Evolutionary conservation across 2,329 filamentous ascomycete genomes (phyloP).

Genomic region (Xylariales sp.): DNA sequence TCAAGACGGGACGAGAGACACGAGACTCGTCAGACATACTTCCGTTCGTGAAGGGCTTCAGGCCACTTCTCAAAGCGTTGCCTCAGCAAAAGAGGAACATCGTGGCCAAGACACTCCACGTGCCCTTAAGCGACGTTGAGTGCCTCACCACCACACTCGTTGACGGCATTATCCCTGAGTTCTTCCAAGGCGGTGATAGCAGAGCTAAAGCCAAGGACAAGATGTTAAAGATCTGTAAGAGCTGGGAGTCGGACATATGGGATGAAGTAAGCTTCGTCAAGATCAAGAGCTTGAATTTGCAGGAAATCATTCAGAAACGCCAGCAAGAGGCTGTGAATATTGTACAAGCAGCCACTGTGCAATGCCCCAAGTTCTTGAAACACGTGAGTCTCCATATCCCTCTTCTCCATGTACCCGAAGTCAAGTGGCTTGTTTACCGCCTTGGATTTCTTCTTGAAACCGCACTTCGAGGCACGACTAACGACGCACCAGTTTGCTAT

Average conservation of each 20-base stretch:
- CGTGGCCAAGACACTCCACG: slow-evolving; percentile 72
- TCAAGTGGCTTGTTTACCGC: not conserved
- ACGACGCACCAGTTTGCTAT: slow-evolving; percentile 78
- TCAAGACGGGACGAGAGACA: slow-evolving; percentile 74
- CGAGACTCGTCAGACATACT: slow-evolving; percentile 86
- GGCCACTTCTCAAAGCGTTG: slow-evolving; percentile 73
- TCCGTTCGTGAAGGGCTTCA: slow-evolving; percentile 81
- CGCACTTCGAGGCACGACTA: slow-evolving; percentile 6
- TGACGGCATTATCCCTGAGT: slow-evolving; percentile 69
- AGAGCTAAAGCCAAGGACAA: slow-evolving; percentile 71
- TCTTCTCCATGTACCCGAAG: not conserved
- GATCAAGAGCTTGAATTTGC: slow-evolving; percentile 83
- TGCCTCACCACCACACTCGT: slow-evolving; percentile 79
- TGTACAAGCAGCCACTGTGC: slow-evolving; percentile 72
- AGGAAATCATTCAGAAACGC: slow-evolving; percentile 82
- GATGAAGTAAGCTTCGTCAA: slow-evolving; percentile 85
- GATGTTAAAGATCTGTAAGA: slow-evolving; percentile 74
- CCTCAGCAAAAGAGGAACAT: slow-evolving; percentile 76
- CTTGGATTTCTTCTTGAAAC: not conserved
- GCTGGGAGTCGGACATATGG: slow-evolving; percentile 81
- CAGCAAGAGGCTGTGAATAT: slow-evolving; percentile 70
- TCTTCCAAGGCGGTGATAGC: slow-evolving; percentile 65
- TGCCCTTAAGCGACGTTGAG: slow-evolving; percentile 83
- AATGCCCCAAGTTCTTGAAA: slow-evolving; percentile 84
- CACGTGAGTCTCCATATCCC: slow-evolving; percentile 73